Evolutionary conservation across 306 rosid species (phyloP).

Genomic region (Abrus pulchellus): DNA sequence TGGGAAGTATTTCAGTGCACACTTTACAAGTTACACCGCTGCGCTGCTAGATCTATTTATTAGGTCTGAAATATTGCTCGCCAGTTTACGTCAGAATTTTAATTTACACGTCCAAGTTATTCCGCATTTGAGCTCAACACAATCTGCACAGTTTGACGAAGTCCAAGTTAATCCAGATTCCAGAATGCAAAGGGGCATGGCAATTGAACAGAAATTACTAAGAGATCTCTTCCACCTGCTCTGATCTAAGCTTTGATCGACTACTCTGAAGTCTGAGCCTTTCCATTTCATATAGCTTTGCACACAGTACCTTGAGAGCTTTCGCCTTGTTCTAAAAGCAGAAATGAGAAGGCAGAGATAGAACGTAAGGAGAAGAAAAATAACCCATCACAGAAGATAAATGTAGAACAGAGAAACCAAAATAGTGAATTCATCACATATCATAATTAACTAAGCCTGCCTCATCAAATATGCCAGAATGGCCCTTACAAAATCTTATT

Average conservation of each 20-base stretch:
- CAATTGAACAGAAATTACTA: slow-evolving; percentile 4
- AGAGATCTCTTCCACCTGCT: slow-evolving; percentile 66
- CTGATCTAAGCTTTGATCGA: slow-evolving; percentile 80
- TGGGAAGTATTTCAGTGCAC: no score
- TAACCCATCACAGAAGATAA: background rate
- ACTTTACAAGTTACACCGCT: no score
- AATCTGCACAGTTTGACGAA: slow-evolving; percentile 60
- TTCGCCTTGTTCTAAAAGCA: slow-evolving; percentile 80
- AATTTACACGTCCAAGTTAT: no score
- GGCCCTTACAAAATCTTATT: slow-evolving; percentile 9
- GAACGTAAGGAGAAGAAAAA: slow-evolving; percentile 22
- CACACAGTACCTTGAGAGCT: slow-evolving; percentile 88
- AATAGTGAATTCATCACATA: slow-evolving; percentile 23
- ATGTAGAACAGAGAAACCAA: slow-evolving; percentile 33
- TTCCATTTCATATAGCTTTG: slow-evolving; percentile 90
- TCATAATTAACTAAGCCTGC: background rate
- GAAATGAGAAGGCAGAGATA: slow-evolving; percentile 39
- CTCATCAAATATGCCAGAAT: slow-evolving; percentile 20
- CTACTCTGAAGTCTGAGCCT: slow-evolving; percentile 71
- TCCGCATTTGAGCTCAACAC: no score
- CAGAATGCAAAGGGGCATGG: slow-evolving; percentile 19
- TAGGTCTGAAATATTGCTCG: no score
- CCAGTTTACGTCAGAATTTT: no score
- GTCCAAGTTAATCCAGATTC: slow-evolving; percentile 39
- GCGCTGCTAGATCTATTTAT: no score